A percentile compares a stretch with the other conserved stretches of the same genome.
Conservation (phyloP, 1,284 basidiomycete species). For the Cystobasidium pallidum region DNA sequence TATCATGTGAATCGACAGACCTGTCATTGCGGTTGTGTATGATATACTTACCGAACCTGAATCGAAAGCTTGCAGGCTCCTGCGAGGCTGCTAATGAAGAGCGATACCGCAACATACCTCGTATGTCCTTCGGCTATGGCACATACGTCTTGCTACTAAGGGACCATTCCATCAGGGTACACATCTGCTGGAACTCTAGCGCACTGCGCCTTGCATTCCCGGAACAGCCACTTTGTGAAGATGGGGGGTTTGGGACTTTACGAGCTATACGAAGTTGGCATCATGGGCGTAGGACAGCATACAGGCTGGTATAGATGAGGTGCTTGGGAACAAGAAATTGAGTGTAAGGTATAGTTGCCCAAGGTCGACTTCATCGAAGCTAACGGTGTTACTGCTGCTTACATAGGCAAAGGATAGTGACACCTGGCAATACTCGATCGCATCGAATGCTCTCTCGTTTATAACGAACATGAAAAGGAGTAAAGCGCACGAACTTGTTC, state of each 20-base stretch:
- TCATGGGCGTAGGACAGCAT: not conserved
- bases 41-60: no score
- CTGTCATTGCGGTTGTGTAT: no score
- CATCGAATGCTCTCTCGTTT: not conserved
- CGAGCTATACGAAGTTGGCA: not conserved
- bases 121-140: not conserved
- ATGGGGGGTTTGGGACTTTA: not conserved
- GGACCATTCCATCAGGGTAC: not conserved
- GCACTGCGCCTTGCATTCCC: not conserved
- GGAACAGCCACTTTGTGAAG: not conserved
- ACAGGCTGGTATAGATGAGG: slow-evolving; percentile 1
- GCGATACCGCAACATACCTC: not conserved
- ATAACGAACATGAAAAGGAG: not conserved
- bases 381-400: no score
- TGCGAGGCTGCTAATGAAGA: not conserved
- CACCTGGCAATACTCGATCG: not conserved
- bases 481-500: not conserved
- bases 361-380: no score
- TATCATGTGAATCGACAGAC: no score
- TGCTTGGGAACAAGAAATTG: not conserved
- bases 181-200: not conserved
- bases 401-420: not conserved
- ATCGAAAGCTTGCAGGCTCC: not conserved
- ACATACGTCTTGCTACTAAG: not conserved
- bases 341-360: not conserved